phyloP scores from a whole-genome alignment of 176 grass and related monocot species.

The Triticum dicoccoides region DNA sequence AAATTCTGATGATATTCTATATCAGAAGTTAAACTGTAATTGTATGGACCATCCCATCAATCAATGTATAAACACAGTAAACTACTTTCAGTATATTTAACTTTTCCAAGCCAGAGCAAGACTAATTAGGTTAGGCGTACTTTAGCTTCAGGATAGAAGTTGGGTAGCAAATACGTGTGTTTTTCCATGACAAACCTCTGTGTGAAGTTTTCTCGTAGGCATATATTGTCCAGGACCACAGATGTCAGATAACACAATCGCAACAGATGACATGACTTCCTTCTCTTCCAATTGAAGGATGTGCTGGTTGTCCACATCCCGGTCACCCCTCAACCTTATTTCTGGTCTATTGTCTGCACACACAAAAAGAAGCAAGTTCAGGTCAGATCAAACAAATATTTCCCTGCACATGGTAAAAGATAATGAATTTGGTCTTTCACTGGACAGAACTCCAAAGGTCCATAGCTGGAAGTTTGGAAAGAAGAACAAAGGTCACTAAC shows the following conservation, averaged over 20 bases:
- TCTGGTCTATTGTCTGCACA: slow-evolving; percentile 58
- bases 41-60: neutral
- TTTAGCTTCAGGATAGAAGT: slow-evolving; percentile 7
- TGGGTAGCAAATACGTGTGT: slow-evolving; percentile 1
- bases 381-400: neutral
- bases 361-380: neutral
- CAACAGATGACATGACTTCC: slow-evolving; percentile 79
- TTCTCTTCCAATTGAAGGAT: slow-evolving; percentile 81
- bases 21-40: neutral
- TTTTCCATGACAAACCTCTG: slow-evolving; percentile 61
- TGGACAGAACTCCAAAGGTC: neutral
- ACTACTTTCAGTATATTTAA: neutral
- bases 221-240: slow-evolving; percentile 88
- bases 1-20: neutral
- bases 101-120: neutral
- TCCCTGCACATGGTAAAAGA: neutral
- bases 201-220: slow-evolving; percentile 80
- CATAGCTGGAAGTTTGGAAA: neutral
- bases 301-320: slow-evolving; percentile 78
- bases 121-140: neutral
- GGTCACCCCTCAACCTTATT: slow-evolving; percentile 67
- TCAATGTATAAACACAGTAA: neutral
- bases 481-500: neutral
- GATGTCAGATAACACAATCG: slow-evolving; percentile 76
- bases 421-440: neutral